A percentile compares a stretch with the other conserved stretches of the same genome.
phyloP scores from a whole-genome alignment of 2,329 filamentous ascomycete species.

The Fusarium citri region DNA sequence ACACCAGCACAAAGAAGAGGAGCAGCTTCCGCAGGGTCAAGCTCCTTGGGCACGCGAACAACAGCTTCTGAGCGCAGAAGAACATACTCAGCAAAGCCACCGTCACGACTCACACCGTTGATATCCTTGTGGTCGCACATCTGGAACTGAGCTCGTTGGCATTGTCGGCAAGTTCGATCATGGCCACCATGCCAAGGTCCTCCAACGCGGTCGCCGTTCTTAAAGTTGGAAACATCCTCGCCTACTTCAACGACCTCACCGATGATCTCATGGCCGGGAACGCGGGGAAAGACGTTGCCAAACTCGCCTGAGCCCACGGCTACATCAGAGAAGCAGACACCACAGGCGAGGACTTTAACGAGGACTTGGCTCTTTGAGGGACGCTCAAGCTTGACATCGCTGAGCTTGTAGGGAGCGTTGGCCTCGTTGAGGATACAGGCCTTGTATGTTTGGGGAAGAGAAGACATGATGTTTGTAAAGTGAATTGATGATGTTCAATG shows the following conservation, averaged over 20 bases:
- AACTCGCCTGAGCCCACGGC: constrained; percentile 61
- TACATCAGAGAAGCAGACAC: constrained; percentile 75
- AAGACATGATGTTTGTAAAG: constrained; percentile 41
- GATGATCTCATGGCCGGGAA: constrained; percentile 79
- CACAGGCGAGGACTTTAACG: constrained; percentile 77
- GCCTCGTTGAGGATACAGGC: constrained; percentile 69
- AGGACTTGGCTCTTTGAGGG: constrained; percentile 71
- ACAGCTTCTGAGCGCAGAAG: constrained; percentile 70
- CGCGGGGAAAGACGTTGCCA: constrained; percentile 68
- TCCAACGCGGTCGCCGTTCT: constrained; percentile 74
- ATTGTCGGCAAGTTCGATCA: constrained; percentile 70
- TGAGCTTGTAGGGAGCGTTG: constrained; percentile 65
- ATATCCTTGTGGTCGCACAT: constrained; percentile 72
- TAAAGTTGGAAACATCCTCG: constrained; percentile 66
- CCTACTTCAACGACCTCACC: constrained; percentile 74
- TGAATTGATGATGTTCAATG: not conserved
- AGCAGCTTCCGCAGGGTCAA: constrained; percentile 65
- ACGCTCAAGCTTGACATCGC: constrained; percentile 67
- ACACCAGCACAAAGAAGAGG: constrained; percentile 74
- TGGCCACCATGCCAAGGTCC: constrained; percentile 63
- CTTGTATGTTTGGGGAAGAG: constrained; percentile 74
- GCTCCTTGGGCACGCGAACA: constrained; percentile 64
- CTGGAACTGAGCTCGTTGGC: constrained; percentile 73
- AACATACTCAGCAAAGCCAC: constrained; percentile 76
- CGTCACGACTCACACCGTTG: constrained; percentile 74